Percentiles rank a stretch among this genome's conserved stretches.
phyloP scores from a whole-genome alignment of 2,329 filamentous ascomycete species.

The Geosmithia morbida region DNA sequence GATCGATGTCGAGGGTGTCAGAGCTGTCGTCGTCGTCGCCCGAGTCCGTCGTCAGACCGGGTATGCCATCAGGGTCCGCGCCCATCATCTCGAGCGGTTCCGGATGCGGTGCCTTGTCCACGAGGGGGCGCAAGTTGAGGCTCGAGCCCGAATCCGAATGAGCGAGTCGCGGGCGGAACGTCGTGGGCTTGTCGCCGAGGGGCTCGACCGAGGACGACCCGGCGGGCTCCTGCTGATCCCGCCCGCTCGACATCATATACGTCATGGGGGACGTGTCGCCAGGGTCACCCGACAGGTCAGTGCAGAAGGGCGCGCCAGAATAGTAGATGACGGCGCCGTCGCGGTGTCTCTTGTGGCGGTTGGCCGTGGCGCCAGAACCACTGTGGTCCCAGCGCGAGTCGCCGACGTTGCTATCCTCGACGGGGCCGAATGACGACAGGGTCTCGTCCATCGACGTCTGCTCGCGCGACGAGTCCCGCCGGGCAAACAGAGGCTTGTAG shows the following conservation, averaged over 20 bases:
- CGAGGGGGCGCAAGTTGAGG: constrained; percentile 33
- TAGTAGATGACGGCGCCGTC: constrained; percentile 77
- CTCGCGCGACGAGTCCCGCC: constrained; percentile 29
- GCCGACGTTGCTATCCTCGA: constrained; percentile 32
- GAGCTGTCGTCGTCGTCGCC: constrained; percentile 19
- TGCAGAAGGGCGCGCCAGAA: constrained; percentile 65
- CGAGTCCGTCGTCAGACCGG: constrained; percentile 17
- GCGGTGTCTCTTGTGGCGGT: constrained; percentile 37
- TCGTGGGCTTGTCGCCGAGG: constrained; percentile 1
- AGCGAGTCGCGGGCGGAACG: constrained; percentile 11
- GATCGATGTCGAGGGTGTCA: constrained; percentile 27
- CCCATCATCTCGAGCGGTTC: constrained; percentile 14
- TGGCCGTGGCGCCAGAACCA: constrained; percentile 31
- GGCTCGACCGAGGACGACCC: constrained; percentile 1
- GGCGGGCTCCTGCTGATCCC: constrained; percentile 11
- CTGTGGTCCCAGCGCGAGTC: constrained; percentile 31
- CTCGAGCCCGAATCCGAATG: constrained; percentile 37
- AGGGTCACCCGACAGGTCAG: constrained; percentile 59
- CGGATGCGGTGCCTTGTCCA: constrained; percentile 13
- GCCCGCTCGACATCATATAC: constrained; percentile 30
- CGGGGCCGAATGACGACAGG: constrained; percentile 29
- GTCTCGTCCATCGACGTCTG: constrained; percentile 33
- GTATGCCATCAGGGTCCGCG: constrained; percentile 9
- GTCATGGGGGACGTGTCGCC: constrained; percentile 32
- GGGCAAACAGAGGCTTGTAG: constrained; percentile 49